Base-by-base conservation (phyloP, 1,139 yeast genomes). In the Nakaseomyces bracarensis region DNA sequence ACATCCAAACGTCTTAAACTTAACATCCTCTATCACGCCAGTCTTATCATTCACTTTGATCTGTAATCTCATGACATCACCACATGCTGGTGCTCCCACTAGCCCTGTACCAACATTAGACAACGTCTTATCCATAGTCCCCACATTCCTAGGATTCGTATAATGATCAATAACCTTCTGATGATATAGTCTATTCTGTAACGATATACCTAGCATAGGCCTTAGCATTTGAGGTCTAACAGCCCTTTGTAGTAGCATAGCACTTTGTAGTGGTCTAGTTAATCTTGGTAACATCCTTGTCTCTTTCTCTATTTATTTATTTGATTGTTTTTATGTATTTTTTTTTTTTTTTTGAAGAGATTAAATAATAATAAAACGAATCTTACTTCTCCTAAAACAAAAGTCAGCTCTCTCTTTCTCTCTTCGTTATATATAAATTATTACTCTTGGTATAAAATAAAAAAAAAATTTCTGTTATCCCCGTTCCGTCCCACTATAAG, bases 31-130 rank as follows among this genome's bases (percentile, higher is more conserved):
- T 57, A 91, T 91, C 45, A 84, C 72, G 2, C 98, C 98, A 26
- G 94, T 79, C 44, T 75, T 80, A 55, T 87, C 97, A 54, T 81
- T 81, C 14, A 91, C 98, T 60, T 89, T 79, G 58, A 91, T 91
- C 65, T 91, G 98, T 52, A 91, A 74, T 67, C 95, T 82, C 96
- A 91, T 91, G 41, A 91, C 98, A 69, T 91, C 98, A 46, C 98
- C 98, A 70, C 98, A 91, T 1, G 98, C 98, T 44, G 98, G 98
- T 0, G 98, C 98, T 43, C 98, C 91, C 15, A 91, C 98, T 36
- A 91, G 74, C 1, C 98, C 98, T 2, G 98, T 91, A 36, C 98
- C 98, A n/a, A 91, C 97, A 52, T 79, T 76, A 19, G 66, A 58
- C 47, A 78, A 76, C 49, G 72, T 73, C 67, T 89, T 87, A 66